Percentiles rank a stretch among this genome's conserved stretches.
Evolutionary conservation across 164 flowering plant species (phyloP).

Genomic region (Vitis vinifera): ASM3070453v1 NC_081823.1:6403501-6404000

Average conservation of each 20-base stretch:
- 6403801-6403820: conserved; percentile 74
- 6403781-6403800: conserved; percentile 75
- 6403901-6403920: conserved; percentile 74
- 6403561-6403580: neutral
- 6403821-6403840: conserved; percentile 81
- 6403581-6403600: neutral
- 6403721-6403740: neutral
- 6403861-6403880: conserved; percentile 74
- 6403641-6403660: neutral
- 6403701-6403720: neutral
- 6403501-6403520: no score
- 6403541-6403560: neutral
- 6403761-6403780: conserved; percentile 67
- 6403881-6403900: conserved; percentile 65
- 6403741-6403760: conserved; percentile 60
- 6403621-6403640: neutral
- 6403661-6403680: no score
- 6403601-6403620: neutral
- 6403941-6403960: conserved; percentile 17
- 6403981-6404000: neutral
- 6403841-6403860: conserved; percentile 81
- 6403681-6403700: neutral
- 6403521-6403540: no score
- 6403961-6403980: conserved; percentile 32
- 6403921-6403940: conserved; percentile 61